Evolutionary conservation across 1,284 basidiomycete genomes (phyloP).

Genomic region (Coriolopsis trogii): DNA sequence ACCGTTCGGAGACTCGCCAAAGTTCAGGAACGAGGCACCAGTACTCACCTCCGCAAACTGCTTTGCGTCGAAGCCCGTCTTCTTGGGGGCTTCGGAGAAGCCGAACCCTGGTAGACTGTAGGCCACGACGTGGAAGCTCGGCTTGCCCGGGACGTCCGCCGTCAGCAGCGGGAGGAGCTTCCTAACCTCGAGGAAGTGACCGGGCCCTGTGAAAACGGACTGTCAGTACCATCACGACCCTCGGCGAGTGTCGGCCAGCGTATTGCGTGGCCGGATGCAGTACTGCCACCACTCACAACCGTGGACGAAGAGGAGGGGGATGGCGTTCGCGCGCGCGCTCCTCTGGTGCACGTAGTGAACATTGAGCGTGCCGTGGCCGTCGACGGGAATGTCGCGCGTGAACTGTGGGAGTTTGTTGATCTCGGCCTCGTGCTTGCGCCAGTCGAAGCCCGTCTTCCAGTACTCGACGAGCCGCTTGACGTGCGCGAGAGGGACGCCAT

Average conservation of each 20-base stretch:
- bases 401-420: slow-evolving; percentile 54
- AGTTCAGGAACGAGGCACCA: too few species aligned
- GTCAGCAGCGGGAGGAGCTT: slow-evolving; percentile 37
- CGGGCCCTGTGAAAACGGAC: slow-evolving; percentile 39
- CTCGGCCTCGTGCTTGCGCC: slow-evolving; percentile 45
- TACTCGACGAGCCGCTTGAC: slow-evolving; percentile 43
- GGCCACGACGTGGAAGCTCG: slow-evolving; percentile 49
- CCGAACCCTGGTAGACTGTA: slow-evolving; percentile 46
- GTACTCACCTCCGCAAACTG: slow-evolving; percentile 21
- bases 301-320: slow-evolving; percentile 56
- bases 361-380: slow-evolving; percentile 44
- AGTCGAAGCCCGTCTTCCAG: slow-evolving; percentile 51
- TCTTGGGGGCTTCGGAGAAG: slow-evolving; percentile 37
- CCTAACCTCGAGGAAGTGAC: slow-evolving; percentile 45
- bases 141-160: slow-evolving; percentile 26
- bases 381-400: slow-evolving; percentile 46
- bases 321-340: slow-evolving; percentile 42
- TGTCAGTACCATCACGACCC: too few species aligned
- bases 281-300: slow-evolving; percentile 42
- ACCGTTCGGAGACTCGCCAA: background rate
- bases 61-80: slow-evolving; percentile 35
- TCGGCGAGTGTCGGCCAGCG: too few species aligned
- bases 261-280: background rate
- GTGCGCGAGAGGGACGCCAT: slow-evolving; percentile 51
- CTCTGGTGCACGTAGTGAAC: slow-evolving; percentile 56